A percentile compares a stretch with the other conserved stretches of the same genome.
phyloP scores from a whole-genome alignment of 805 yeast species.

The Metschnikowia lochheadii region DNA sequence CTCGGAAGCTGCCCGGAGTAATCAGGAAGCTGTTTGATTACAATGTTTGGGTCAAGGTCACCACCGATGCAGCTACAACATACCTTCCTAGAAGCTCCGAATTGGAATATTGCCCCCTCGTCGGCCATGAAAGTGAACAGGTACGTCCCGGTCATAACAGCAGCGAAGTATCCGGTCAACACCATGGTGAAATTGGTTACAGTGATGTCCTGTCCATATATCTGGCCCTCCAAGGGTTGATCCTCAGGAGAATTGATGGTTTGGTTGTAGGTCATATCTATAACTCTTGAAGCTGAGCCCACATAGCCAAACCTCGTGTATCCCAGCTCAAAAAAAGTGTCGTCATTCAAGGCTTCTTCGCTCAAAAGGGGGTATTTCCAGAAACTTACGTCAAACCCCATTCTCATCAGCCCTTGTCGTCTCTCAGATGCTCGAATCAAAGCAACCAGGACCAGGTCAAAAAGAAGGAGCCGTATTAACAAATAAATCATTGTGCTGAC shows the following conservation, averaged over 20 bases:
- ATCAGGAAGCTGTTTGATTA: conserved; percentile 9
- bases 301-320: conserved; percentile 1
- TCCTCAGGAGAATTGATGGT: neutral
- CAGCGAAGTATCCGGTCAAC: neutral
- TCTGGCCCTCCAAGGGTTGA: neutral
- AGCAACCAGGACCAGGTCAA: too few species aligned
- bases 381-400: neutral
- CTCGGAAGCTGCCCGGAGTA: conserved; percentile 7
- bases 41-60: conserved; percentile 7
- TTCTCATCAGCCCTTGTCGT: too few species aligned
- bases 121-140: neutral
- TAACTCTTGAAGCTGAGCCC: neutral
- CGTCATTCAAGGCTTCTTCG: conserved; percentile 1
- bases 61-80: conserved; percentile 15
- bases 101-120: neutral
- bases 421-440: too few species aligned
- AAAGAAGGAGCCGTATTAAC: too few species aligned
- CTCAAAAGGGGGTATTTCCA: neutral
- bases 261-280: neutral
- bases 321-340: conserved; percentile 1
- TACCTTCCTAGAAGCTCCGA: neutral
- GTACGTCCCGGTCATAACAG: neutral
- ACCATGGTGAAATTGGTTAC: neutral
- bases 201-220: neutral
- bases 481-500: too few species aligned